Percentiles rank a stretch among this genome's conserved stretches.
Conservation (phyloP, 305 asterid species). For the Fraxinus baroniana region DNA sequence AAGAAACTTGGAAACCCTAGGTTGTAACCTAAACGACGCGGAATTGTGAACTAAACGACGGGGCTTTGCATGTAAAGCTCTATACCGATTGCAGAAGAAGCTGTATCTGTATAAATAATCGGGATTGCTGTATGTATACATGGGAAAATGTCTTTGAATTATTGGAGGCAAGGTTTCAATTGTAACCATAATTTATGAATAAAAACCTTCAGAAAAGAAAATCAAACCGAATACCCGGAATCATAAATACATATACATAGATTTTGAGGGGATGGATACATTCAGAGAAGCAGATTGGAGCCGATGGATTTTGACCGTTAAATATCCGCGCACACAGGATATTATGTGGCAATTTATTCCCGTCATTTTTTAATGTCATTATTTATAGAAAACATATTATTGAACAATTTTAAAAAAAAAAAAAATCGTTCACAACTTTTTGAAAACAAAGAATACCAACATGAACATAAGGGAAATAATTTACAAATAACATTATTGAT, state of each 20-base stretch:
- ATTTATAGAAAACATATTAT: too few relatives aligned
- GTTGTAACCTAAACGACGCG: slow-evolving; percentile 39
- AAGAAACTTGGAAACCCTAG: slow-evolving; percentile 48
- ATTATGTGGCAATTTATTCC: not conserved
- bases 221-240: not conserved
- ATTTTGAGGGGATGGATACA: not conserved
- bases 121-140: slow-evolving; percentile 40
- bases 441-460: too few relatives aligned
- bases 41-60: slow-evolving; percentile 28
- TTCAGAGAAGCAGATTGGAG: slow-evolving; percentile 38
- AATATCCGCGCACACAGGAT: slow-evolving; percentile 17
- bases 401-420: too few relatives aligned
- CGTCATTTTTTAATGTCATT: too few relatives aligned
- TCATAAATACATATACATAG: slow-evolving; percentile 21
- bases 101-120: slow-evolving; percentile 34
- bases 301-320: slow-evolving; percentile 36
- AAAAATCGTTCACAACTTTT: too few relatives aligned
- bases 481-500: too few relatives aligned
- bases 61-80: slow-evolving; percentile 36
- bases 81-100: slow-evolving; percentile 45
- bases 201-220: slow-evolving; percentile 6
- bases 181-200: slow-evolving; percentile 36
- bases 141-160: slow-evolving; percentile 48
- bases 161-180: slow-evolving; percentile 37
- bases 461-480: too few relatives aligned